These are phyloP conservation scores for Boletus sp. DNA, from an alignment of 1,284 basidiomycete genomes.

Conservation along the genomic window DNA sequence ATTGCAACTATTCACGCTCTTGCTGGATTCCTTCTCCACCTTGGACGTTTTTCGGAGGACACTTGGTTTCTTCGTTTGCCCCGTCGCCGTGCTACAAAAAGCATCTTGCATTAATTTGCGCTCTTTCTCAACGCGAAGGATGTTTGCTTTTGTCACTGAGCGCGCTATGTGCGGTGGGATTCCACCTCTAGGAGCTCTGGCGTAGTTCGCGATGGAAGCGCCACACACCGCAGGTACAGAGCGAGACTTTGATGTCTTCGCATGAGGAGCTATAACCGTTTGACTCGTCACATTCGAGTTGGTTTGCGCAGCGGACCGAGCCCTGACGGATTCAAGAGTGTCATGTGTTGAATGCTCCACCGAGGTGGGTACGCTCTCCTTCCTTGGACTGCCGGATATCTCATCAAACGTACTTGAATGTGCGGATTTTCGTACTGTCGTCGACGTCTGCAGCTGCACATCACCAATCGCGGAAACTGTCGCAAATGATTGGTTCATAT, in stretches of 20 bases:
- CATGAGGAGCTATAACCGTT: not conserved
- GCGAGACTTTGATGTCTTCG: constrained; percentile 15
- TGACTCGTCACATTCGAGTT: not conserved
- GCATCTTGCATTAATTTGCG: constrained; percentile 20
- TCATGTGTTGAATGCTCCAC: not conserved
- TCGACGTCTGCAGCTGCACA: not conserved
- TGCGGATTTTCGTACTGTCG: not conserved
- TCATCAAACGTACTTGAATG: not conserved
- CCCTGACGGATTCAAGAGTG: constrained; percentile 5
- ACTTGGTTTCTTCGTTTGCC: constrained; percentile 24
- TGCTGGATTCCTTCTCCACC: constrained; percentile 5
- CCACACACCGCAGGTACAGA: not conserved
- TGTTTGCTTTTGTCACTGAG: constrained; percentile 28
- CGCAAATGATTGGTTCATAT: not conserved
- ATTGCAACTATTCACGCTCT: not conserved
- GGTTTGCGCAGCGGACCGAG: not conserved
- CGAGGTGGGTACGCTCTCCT: not conserved
- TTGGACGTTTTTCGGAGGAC: constrained; percentile 18
- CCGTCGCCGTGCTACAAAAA: constrained; percentile 1
- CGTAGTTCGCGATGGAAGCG: constrained; percentile 4
- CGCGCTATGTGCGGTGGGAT: constrained; percentile 31
- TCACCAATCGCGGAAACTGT: not conserved
- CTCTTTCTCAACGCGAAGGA: constrained; percentile 27
- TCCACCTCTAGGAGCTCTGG: constrained; percentile 27
- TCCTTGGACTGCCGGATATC: not conserved